phyloP scores from a whole-genome alignment of 192 early-diverging fungal genomes.

The Thamnidium elegans region DNA sequence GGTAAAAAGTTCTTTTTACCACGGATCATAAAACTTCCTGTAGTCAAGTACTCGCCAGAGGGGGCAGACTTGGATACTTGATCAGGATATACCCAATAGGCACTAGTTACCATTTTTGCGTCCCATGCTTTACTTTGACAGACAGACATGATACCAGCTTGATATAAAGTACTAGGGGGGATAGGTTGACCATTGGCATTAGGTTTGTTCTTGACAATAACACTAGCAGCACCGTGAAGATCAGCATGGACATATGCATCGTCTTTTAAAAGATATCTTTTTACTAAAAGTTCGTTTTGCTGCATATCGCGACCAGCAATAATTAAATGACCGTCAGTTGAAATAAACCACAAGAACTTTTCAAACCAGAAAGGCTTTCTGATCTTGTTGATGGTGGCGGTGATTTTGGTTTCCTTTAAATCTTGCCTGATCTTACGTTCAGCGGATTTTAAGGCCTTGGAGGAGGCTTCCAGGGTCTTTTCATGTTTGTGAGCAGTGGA shows the following conservation, averaged over 20 bases:
- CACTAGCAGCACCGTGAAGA: slow-evolving; percentile 85
- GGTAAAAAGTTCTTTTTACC: slow-evolving; percentile 95
- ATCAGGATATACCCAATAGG: slow-evolving; percentile 90
- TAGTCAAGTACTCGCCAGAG: slow-evolving; percentile 87
- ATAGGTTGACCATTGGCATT: slow-evolving; percentile 52
- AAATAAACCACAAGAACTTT: slow-evolving; percentile 95
- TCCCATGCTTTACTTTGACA: slow-evolving; percentile 97
- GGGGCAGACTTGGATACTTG: slow-evolving; percentile 89
- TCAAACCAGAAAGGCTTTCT: slow-evolving; percentile 98
- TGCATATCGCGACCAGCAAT: slow-evolving; percentile 89
- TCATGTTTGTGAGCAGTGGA: slow-evolving; percentile 83
- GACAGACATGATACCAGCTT: slow-evolving; percentile 95
- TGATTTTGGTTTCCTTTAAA: slow-evolving; percentile 73
- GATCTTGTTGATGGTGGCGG: slow-evolving; percentile 73
- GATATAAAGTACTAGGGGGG: slow-evolving; percentile 87
- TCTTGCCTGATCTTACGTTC: slow-evolving; percentile 87
- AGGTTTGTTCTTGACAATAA: slow-evolving; percentile 81
- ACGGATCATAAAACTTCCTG: slow-evolving; percentile 90
- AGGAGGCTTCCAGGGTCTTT: slow-evolving; percentile 82
- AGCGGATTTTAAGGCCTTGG: slow-evolving; percentile 85
- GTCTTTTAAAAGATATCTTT: slow-evolving; percentile 57
- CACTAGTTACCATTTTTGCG: slow-evolving; percentile 89
- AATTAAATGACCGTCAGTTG: slow-evolving; percentile 89
- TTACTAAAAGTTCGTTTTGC: slow-evolving; percentile 92
- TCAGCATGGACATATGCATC: slow-evolving; percentile 95